Evolutionary conservation across 2,329 filamentous ascomycete species (phyloP), one percentile per base, ranked within the genome.

Genomic region (Arthrobotrys megalospora): DNA sequence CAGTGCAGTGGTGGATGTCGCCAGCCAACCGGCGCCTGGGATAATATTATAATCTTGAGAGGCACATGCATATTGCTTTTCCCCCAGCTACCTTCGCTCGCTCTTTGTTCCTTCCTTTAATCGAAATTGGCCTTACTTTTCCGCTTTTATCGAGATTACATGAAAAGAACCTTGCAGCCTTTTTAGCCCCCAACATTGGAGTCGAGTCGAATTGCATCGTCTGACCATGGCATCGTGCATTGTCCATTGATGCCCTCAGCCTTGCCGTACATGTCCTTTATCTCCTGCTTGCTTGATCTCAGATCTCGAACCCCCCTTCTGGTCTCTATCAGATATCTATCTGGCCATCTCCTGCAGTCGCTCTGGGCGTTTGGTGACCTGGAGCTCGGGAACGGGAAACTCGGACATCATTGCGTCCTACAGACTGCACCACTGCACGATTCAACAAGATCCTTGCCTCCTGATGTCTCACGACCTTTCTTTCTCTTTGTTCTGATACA

Each of bases 121-220:
- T 73, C 69, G 69, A 73, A 66, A 66, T 73, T 65, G 38, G n/a
- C 60, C 60, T 60, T 58, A 60, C 65, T 48, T 58, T 76, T 70
- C 72, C 65, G 72, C 65, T 65, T 76, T 69, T 58, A 71, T 77
- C 66, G 73, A 77, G 66, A 77, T 77, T 73, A 36, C 60, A 73
- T 55, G 58, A 41, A 12, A 19, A 38, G 8, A 21, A 10, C 24
- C 65, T 21, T 50, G 21, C 66, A 62, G 11, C 53, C 43, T 43
- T 47, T 70, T 55, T 50, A 70, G 58, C 55, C 68, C 47, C 45
- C 52, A 60, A 36, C 21, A 45, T 36, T 36, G 43, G 48, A 55
- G 28, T 28, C 41, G 36, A 62, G 28, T 60, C 11, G 48, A 28
- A 52, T 41, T 28, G 53, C 36, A 62, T 62, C 41, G 55, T 43